Evolutionary conservation across 2,329 filamentous ascomycete species (phyloP).

Genomic region (Trichophaea hybrida): DNA sequence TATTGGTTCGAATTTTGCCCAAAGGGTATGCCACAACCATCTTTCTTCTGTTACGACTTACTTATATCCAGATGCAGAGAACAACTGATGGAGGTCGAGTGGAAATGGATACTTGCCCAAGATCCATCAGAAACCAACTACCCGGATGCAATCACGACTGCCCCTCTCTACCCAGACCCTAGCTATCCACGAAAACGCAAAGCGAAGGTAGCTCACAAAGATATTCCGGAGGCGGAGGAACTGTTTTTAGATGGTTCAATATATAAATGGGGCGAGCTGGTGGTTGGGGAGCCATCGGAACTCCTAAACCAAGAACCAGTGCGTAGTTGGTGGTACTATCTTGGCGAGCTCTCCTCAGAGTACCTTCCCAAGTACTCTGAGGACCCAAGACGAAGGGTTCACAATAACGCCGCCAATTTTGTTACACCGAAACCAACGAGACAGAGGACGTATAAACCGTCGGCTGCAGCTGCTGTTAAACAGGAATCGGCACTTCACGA

Average conservation of each 20-base stretch:
- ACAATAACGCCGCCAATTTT: slow-evolving; percentile 17
- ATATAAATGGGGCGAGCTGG: slow-evolving; percentile 19
- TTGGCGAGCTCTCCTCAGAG: slow-evolving; percentile 75
- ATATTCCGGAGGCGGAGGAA: slow-evolving; percentile 49
- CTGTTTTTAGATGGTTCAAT: slow-evolving; percentile 41
- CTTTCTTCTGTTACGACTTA: slow-evolving; percentile 29
- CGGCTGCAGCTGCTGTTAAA: neutral
- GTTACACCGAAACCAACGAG: slow-evolving; percentile 13
- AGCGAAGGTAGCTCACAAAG: slow-evolving; percentile 49
- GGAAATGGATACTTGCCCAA: slow-evolving; percentile 62
- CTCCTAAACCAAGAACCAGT: slow-evolving; percentile 46
- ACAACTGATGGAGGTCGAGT: slow-evolving; percentile 62
- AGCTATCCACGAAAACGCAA: slow-evolving; percentile 43
- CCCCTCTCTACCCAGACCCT: slow-evolving; percentile 51
- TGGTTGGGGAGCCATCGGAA: slow-evolving; percentile 7
- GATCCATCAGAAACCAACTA: slow-evolving; percentile 14
- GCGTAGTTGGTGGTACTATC: slow-evolving; percentile 75
- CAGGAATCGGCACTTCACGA: too few species aligned
- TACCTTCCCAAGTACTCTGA: slow-evolving; percentile 84
- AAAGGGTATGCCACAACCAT: slow-evolving; percentile 50
- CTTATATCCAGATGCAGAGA: slow-evolving; percentile 24
- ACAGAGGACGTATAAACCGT: neutral
- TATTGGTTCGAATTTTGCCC: slow-evolving; percentile 71
- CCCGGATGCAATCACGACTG: slow-evolving; percentile 17
- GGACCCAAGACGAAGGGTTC: slow-evolving; percentile 39